phyloP scores from a whole-genome alignment of 2,329 filamentous ascomycete species.

The Aureobasidium namibiae region DNA sequence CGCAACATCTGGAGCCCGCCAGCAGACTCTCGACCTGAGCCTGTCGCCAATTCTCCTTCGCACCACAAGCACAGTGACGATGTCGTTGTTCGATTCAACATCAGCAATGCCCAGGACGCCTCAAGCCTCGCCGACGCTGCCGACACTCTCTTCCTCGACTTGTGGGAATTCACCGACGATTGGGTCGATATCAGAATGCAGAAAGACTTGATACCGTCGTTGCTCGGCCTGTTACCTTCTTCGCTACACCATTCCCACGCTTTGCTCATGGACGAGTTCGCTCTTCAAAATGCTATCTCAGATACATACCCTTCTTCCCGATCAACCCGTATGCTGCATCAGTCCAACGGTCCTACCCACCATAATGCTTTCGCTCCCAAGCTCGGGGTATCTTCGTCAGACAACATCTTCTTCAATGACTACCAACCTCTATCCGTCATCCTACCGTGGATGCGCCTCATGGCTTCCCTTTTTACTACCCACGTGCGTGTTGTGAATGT shows the following conservation, averaged over 20 bases:
- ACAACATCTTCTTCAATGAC: constrained; percentile 81
- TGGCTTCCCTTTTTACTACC: constrained; percentile 82
- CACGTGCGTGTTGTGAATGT: constrained; percentile 67
- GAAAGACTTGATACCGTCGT: constrained; percentile 65
- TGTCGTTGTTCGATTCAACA: constrained; percentile 82
- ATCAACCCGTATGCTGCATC: constrained; percentile 1
- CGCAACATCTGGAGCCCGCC: constrained; percentile 15
- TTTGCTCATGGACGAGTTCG: constrained; percentile 64
- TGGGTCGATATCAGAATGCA: constrained; percentile 80
- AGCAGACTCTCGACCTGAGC: not conserved
- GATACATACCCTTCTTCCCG: constrained; percentile 58
- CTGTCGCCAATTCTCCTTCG: constrained; percentile 14
- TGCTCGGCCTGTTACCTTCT: constrained; percentile 68
- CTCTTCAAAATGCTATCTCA: constrained; percentile 64
- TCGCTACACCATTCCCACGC: constrained; percentile 65
- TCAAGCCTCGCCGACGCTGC: constrained; percentile 63
- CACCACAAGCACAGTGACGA: constrained; percentile 48
- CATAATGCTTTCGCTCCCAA: constrained; percentile 19
- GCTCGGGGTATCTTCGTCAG: constrained; percentile 30
- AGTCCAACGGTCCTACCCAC: constrained; percentile 1
- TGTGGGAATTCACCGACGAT: constrained; percentile 76
- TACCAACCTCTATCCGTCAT: constrained; percentile 85
- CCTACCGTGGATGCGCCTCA: constrained; percentile 81
- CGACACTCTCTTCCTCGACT: constrained; percentile 70
- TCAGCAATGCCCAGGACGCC: constrained; percentile 62